Evolutionary conservation across 306 rosid genomes (phyloP), one percentile per base, ranked within the genome.

Genomic region (Lablab purpureus): DNA sequence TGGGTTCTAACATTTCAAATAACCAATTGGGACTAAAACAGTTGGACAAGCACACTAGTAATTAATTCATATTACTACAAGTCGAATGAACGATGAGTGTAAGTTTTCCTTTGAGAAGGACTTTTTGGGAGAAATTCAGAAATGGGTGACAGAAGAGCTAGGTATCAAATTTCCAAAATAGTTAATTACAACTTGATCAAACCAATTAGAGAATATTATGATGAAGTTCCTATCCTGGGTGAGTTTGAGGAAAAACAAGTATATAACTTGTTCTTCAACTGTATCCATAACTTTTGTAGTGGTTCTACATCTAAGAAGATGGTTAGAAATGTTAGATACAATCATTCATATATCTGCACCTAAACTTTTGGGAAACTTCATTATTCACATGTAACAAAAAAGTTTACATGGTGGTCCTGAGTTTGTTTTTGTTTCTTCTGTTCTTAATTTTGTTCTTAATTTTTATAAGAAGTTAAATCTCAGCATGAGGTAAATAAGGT

Each of bases 51-150:
- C 43, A 79, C 64, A 77, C 73, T 27, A 15, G 30, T 21, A 41
- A 40, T 67, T 18, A 70, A 8, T 49, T 82, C 50, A 51, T 67
- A 79, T 80, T 69, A 75, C 75, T 50, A 56, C 36, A 34, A 71
- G 66, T 82, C 73, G 73, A 72, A 71, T 56, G 65, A 82, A 73
- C 10, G 10, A 76, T 14, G 78, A 71, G 74, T 70, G 75, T 25
- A 50, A 41, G 78, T 25, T 75, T 75, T 67, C 69, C 49, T 54
- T 52, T 52, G 12, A 15, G 23, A 67, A 55, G 7, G 30, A 22
- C n/a, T 52, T 77, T 37, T 64, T 22, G 19, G n/a, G 73, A 49
- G 37, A 46, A 64, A 15, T 46, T 75, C 17, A 65, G 36, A 50
- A 34, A 76, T 64, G 43, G 51, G 27, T 65, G 66, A 36, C 65